These are phyloP conservation scores for Xerocomus brunneocitrinus DNA, from an alignment of 768 basidiomycete species.

Conservation along the genomic window DNA sequence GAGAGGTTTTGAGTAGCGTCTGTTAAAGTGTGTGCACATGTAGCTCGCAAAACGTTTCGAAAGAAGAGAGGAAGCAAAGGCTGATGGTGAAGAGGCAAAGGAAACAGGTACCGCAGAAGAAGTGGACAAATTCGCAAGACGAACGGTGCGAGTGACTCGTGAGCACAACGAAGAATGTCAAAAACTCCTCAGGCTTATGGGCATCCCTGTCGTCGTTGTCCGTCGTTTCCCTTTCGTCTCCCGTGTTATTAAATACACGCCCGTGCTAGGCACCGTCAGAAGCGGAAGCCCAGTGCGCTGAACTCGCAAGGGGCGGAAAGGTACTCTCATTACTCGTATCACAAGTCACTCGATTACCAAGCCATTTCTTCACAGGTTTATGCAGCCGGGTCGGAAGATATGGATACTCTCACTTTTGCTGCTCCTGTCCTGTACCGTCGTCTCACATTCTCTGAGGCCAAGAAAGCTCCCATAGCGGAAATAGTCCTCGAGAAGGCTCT, in stretches of 20 bases:
- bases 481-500: slow-evolving; percentile 80
- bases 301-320: slow-evolving; percentile 94
- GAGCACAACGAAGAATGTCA: slow-evolving; percentile 97
- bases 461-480: slow-evolving; percentile 93
- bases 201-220: slow-evolving; percentile 91
- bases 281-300: slow-evolving; percentile 98
- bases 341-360: not conserved
- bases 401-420: slow-evolving; percentile 97
- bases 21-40: not conserved
- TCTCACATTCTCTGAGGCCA: slow-evolving; percentile 96
- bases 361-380: slow-evolving; percentile 58
- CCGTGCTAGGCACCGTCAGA: slow-evolving; percentile 87
- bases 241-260: not conserved
- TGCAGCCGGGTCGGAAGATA: slow-evolving; percentile 97
- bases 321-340: slow-evolving; percentile 33
- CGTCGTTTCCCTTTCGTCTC: slow-evolving; percentile 25
- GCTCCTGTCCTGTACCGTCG: slow-evolving; percentile 91
- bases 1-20: not conserved
- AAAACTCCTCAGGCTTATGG: slow-evolving; percentile 86
- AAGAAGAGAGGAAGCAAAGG: slow-evolving; percentile 86
- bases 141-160: slow-evolving; percentile 90
- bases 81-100: slow-evolving; percentile 93
- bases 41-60: slow-evolving; percentile 98
- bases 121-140: slow-evolving; percentile 81
- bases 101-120: slow-evolving; percentile 94